These are phyloP conservation scores for Nannochloropsis salina DNA, from an alignment of 108 stramenopile genomes.

Conservation along the genomic window DNA sequence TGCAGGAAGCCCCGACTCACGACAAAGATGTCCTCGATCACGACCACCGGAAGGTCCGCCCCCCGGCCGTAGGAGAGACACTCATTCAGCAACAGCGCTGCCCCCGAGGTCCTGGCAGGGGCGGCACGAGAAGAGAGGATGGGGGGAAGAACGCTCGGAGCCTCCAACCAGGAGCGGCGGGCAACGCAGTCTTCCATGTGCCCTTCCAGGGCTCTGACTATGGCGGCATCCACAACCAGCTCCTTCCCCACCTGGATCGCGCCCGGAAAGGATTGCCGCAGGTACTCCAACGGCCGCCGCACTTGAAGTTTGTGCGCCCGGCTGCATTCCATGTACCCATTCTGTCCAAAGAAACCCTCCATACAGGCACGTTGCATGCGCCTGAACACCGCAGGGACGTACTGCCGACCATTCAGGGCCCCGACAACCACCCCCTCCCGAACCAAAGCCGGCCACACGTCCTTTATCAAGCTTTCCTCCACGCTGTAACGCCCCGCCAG, in stretches of 20 bases:
- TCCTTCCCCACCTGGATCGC: slow-evolving; percentile 2
- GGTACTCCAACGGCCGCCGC: neutral
- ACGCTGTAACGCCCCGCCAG: neutral
- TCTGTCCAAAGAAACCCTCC: neutral
- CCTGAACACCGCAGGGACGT: neutral
- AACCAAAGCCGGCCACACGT: neutral
- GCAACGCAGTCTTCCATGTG: neutral
- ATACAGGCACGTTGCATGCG: neutral
- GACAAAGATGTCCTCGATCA: neutral
- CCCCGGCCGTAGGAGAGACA: neutral
- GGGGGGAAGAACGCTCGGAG: neutral
- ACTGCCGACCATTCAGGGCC: neutral
- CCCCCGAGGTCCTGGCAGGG: neutral
- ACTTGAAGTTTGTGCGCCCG: neutral
- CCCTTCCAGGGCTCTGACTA: neutral
- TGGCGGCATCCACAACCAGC: neutral
- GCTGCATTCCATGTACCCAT: neutral
- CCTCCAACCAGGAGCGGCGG: neutral
- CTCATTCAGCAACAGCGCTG: neutral
- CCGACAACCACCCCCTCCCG: neutral
- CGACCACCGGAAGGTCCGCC: neutral
- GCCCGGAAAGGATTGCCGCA: neutral
- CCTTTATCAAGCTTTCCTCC: neutral
- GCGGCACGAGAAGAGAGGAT: neutral
- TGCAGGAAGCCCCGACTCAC: neutral